phyloP scores from a whole-genome alignment of 441 rosid species.

The Pelargonium citronellum region DNA sequence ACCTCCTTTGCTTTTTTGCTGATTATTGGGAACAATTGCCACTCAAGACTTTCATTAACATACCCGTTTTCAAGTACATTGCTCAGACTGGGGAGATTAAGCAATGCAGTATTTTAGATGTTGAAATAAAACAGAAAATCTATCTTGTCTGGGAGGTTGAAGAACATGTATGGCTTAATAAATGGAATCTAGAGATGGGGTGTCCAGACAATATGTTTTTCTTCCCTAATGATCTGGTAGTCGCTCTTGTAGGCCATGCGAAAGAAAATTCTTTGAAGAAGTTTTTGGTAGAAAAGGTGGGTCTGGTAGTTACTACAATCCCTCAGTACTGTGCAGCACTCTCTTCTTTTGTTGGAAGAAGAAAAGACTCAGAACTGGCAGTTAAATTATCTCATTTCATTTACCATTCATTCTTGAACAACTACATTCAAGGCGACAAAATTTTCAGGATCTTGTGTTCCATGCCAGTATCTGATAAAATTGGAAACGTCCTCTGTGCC shows the following conservation, averaged over 20 bases:
- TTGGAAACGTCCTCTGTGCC: neutral
- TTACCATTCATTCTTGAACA: neutral
- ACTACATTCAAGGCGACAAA: neutral
- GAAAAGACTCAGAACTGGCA: neutral
- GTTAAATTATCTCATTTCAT: neutral
- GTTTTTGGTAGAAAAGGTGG: neutral
- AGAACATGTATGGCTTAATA: neutral
- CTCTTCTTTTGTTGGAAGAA: neutral
- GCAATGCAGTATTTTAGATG: too few relatives aligned
- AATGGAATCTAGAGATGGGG: neutral
- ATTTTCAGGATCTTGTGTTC: neutral
- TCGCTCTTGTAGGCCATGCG: neutral
- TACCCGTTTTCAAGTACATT: neutral
- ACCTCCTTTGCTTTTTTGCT: too few relatives aligned
- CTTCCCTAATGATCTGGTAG: neutral
- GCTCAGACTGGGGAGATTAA: neutral
- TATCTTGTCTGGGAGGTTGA: neutral
- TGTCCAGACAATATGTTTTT: neutral
- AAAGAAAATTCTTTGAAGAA: neutral
- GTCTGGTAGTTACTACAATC: neutral
- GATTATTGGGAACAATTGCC: too few relatives aligned
- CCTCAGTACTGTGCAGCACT: neutral
- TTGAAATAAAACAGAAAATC: neutral
- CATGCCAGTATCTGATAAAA: neutral
- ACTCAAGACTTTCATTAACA: neutral